phyloP scores from a whole-genome alignment of 371 early-diverging fungal genomes.

The Mucor racemosus region DNA sequence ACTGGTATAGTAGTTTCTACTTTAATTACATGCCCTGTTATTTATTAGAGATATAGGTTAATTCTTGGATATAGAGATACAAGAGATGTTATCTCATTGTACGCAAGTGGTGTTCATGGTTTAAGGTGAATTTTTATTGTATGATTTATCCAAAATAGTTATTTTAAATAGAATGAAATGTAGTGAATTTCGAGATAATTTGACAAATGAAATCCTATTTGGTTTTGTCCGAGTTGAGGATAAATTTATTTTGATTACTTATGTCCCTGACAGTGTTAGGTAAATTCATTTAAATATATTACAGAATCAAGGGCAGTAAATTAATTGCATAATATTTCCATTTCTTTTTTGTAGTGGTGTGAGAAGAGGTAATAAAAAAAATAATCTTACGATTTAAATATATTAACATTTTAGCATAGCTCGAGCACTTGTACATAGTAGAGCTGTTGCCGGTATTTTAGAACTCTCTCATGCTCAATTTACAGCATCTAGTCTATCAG shows the following conservation, averaged over 20 bases:
- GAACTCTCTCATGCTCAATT: constrained; percentile 59
- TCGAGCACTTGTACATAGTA: constrained; percentile 73
- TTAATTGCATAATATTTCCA: background rate
- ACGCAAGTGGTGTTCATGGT: constrained; percentile 64
- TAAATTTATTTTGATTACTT: constrained; percentile 64
- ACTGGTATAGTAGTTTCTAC: constrained; percentile 50
- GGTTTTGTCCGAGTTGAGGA: constrained; percentile 69
- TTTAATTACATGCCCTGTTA: background rate
- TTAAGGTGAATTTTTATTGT: constrained; percentile 33
- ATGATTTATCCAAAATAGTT: background rate
- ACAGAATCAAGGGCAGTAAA: background rate
- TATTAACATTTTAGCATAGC: constrained; percentile 39
- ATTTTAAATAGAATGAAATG: background rate
- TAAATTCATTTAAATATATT: constrained; percentile 28
- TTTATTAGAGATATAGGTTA: constrained; percentile 47
- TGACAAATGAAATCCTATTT: constrained; percentile 70
- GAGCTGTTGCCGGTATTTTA: constrained; percentile 63
- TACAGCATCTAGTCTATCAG: constrained; percentile 50
- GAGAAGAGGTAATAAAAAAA: constrained; percentile 52
- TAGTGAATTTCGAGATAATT: constrained; percentile 61
- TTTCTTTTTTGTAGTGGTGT: constrained; percentile 55
- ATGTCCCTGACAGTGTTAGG: constrained; percentile 74
- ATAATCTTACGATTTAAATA: background rate
- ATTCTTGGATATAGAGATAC: constrained; percentile 74
- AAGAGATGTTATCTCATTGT: constrained; percentile 69